Conservation (phyloP, 2,329 filamentous ascomycete species). For the Stagonosporopsis chrysanthemi region DNA sequence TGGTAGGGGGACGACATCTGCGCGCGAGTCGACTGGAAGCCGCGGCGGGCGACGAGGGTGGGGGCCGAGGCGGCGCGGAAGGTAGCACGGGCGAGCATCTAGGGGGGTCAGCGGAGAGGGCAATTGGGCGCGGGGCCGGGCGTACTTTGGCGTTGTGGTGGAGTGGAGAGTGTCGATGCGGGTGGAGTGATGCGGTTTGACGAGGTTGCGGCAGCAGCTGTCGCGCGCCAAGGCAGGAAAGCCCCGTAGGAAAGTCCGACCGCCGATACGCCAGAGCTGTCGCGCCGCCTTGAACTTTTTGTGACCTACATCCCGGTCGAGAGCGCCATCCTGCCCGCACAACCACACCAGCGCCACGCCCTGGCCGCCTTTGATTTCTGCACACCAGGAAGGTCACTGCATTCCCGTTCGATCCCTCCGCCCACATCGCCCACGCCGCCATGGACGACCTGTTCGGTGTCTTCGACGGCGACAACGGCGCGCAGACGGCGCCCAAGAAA, state of each 20-base stretch:
- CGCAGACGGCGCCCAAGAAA: slow-evolving; percentile 52
- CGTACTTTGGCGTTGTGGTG: slow-evolving; percentile 42
- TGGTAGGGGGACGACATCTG: slow-evolving; percentile 93
- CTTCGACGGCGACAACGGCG: slow-evolving; percentile 48
- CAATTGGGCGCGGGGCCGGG: slow-evolving; percentile 35
- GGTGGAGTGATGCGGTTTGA: slow-evolving; percentile 22
- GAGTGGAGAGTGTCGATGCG: slow-evolving; percentile 37
- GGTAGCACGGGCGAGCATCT: slow-evolving; percentile 81
- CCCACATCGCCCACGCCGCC: slow-evolving; percentile 7
- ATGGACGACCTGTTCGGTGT: slow-evolving; percentile 57
- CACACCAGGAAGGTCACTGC: slow-evolving; percentile 12
- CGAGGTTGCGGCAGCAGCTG: slow-evolving; percentile 16
- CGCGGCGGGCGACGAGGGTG: slow-evolving; percentile 80
- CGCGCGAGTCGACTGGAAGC: slow-evolving; percentile 89
- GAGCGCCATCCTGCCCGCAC: slow-evolving; percentile 3
- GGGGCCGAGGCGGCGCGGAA: slow-evolving; percentile 68
- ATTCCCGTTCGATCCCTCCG: no score
- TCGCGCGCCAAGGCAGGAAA: slow-evolving; percentile 17
- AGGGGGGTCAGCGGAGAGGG: slow-evolving; percentile 44
- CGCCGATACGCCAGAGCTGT: slow-evolving; percentile 9
- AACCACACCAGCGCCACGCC: slow-evolving; percentile 8
- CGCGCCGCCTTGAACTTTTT: slow-evolving; percentile 17
- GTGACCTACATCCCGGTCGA: slow-evolving; percentile 5
- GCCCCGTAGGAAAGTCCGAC: slow-evolving; percentile 9
- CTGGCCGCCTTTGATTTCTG: not conserved